Base-by-base conservation (phyloP, 2,329 filamentous ascomycete species). In the Shiraia sp. region DNA sequence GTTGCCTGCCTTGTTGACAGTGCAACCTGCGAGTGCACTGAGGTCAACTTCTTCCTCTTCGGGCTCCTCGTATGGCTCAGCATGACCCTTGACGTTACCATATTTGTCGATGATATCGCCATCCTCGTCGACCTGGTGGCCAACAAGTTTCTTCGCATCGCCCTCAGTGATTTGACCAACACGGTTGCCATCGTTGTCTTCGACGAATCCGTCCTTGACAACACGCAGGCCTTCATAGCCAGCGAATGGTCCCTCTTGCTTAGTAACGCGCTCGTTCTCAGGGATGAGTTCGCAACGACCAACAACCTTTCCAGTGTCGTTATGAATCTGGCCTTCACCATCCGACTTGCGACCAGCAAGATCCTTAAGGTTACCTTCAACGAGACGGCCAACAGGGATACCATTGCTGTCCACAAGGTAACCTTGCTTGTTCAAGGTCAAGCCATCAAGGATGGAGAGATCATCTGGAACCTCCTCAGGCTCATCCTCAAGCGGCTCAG, bases 81-180 rank as follows among this genome's bases (percentile, higher is more conserved):
- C 78, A 43, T 79, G 78, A 23, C 79, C 79, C 67, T 80, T 80
- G 52, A 79, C 74, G 45, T 80, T 81, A 42, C 80, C 82, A 61
- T 89, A 90, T 66, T 83, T 84, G 74, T 93, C 89, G 41, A 87
- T 76, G 23, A 95, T 83, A 42, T 93, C 88, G 26, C 89, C 89
- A 50, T 95, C 88, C 48, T 89, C 85, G 42, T 93, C 89, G 13
- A 93, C 88, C 7, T 76, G 60, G 32, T 88, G 85, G 12, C 89
- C 89, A 26, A 85, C 81, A 1, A 95, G 78, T 36, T 77, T 74
- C 77, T 89, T 90, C 25, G 79, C 66, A 40, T 95, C 86, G 2
- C 88, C 89, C 32, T 83, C 80, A 3, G 79, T 75, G 27, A 92
- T 78, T 29, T 85, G 77, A 15, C 89, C 89, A 33, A 93, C 87